A percentile compares a stretch with the other conserved stretches of the same genome.
Evolutionary conservation across 768 basidiomycete species (phyloP).

Genomic region (Psilocybe cyanescens): DNA sequence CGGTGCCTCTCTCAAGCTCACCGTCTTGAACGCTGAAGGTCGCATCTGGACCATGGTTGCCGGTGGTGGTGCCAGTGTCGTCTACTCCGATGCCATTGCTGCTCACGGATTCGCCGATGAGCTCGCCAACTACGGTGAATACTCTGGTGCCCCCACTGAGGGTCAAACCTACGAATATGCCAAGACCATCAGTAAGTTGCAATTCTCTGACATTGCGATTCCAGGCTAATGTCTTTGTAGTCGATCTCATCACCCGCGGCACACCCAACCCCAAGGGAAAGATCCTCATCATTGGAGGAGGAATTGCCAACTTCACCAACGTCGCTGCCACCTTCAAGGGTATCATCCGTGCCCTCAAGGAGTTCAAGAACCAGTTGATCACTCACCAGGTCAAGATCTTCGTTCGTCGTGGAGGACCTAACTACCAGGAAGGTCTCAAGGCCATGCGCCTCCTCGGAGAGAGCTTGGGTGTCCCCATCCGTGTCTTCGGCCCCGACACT

Average conservation of each 20-base stretch:
- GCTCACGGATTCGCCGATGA: constrained; percentile 97
- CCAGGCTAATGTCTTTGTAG: constrained; percentile 30
- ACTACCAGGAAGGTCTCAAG: constrained; percentile 98
- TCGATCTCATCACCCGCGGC: constrained; percentile 95
- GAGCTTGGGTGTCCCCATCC: constrained; percentile 95
- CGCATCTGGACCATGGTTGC: constrained; percentile 99
- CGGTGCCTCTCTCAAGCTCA: constrained; percentile 97
- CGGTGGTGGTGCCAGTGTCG: constrained; percentile 82
- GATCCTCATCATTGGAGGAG: constrained; percentile 99
- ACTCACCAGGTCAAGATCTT: constrained; percentile 90
- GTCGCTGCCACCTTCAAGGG: constrained; percentile 99
- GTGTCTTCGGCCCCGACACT: constrained; percentile 96
- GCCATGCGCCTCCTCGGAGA: constrained; percentile 98
- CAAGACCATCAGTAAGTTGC: constrained; percentile 86
- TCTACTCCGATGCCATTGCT: constrained; percentile 80
- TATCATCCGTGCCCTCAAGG: constrained; percentile 96
- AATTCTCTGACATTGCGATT: neutral
- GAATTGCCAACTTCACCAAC: constrained; percentile 99
- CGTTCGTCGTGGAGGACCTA: constrained; percentile 97
- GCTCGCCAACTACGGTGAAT: constrained; percentile 99
- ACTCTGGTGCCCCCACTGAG: constrained; percentile 97
- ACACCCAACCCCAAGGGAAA: constrained; percentile 86
- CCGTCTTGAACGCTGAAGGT: constrained; percentile 93
- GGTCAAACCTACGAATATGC: constrained; percentile 99
- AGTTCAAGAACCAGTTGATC: constrained; percentile 86